Evolutionary conservation across 148 eudicot species (phyloP).

Genomic region (Pouteria glomerata): DNA sequence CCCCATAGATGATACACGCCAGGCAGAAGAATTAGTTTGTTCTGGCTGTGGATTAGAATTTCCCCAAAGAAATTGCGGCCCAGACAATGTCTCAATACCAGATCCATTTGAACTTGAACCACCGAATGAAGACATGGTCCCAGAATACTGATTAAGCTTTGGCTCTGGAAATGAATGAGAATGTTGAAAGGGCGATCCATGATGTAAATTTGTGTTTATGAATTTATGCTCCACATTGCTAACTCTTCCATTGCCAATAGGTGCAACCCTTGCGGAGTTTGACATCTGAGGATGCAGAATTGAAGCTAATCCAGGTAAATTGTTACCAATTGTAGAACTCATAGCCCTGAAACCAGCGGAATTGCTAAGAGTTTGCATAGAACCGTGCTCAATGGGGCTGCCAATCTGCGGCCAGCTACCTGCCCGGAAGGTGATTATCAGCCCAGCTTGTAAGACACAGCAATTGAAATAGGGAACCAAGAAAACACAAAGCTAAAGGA

Average conservation of each 20-base stretch:
- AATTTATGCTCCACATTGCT: conserved; percentile 37
- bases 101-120: conserved; percentile 58
- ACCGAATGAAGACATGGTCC: conserved; percentile 47
- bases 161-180: conserved; percentile 73
- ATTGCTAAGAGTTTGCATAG: conserved; percentile 42
- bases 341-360: conserved; percentile 47
- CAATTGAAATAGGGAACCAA: neutral
- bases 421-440: conserved; percentile 19
- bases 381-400: conserved; percentile 55
- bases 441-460: conserved; percentile 1
- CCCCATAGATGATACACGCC: conserved; percentile 34
- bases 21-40: conserved; percentile 32
- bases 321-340: conserved; percentile 47
- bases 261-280: conserved; percentile 49
- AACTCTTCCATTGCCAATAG: conserved; percentile 57
- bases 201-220: conserved; percentile 32
- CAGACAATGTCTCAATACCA: conserved; percentile 65
- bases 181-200: conserved; percentile 39
- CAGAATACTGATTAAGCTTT: conserved; percentile 40
- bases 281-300: conserved; percentile 50
- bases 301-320: conserved; percentile 59
- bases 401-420: conserved; percentile 67
- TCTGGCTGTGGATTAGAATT: conserved; percentile 46
- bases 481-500: neutral
- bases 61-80: conserved; percentile 89